phyloP scores from a whole-genome alignment of 352 stramenopile genomes.

The Pythium brassicae region DNA sequence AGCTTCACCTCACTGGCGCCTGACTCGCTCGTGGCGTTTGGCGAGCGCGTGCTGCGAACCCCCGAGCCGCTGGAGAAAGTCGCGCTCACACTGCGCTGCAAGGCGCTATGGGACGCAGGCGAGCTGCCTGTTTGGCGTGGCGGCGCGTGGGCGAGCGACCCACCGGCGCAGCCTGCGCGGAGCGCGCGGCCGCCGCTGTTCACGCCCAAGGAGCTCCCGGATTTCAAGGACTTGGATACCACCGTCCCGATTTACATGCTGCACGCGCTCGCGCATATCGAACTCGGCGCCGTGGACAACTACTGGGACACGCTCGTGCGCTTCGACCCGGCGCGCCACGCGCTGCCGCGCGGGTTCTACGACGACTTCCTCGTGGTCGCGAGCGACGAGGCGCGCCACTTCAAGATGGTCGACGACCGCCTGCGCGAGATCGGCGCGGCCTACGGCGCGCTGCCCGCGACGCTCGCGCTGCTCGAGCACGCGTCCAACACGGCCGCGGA shows the following conservation, averaged over 20 bases:
- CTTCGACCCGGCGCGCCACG: constrained; percentile 51
- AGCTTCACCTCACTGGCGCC: neutral
- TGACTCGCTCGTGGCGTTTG: constrained; percentile 62
- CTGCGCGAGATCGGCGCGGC: constrained; percentile 53
- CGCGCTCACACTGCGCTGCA: constrained; percentile 52
- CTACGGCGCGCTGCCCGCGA: constrained; percentile 69
- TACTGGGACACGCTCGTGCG: constrained; percentile 86
- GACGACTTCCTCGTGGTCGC: constrained; percentile 69
- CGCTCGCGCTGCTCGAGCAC: constrained; percentile 62
- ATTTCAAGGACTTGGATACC: constrained; percentile 58
- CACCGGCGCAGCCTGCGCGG: constrained; percentile 47
- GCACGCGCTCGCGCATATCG: constrained; percentile 81
- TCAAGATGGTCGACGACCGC: constrained; percentile 65
- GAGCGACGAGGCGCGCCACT: constrained; percentile 76
- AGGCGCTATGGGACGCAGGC: constrained; percentile 33
- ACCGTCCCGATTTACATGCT: constrained; percentile 71
- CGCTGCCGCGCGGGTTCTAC: constrained; percentile 60
- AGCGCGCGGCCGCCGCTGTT: constrained; percentile 41
- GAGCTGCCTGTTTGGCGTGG: constrained; percentile 34
- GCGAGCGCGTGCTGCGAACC: constrained; percentile 47
- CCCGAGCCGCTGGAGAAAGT: constrained; percentile 57
- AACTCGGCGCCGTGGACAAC: constrained; percentile 84
- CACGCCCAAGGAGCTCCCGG: constrained; percentile 68
- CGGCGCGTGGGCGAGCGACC: constrained; percentile 26
- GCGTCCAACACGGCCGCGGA: constrained; percentile 62